These are phyloP conservation scores for Brachypodium distachyon DNA, from an alignment of 202 grass and related monocot genomes.

Conservation along the genomic window DNA sequence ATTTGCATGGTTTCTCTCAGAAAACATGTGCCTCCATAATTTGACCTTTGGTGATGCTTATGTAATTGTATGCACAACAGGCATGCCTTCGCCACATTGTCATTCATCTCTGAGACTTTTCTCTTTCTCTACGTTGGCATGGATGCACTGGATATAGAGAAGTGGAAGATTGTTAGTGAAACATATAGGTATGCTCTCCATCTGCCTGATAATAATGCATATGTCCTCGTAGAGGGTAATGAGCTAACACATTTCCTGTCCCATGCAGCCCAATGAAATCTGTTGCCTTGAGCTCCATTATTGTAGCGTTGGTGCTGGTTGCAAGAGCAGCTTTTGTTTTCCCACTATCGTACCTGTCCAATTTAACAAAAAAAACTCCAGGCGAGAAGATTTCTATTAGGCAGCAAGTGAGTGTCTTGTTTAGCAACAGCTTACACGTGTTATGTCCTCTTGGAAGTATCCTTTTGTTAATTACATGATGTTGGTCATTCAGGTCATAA, in stretches of 20 bases:
- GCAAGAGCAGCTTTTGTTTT: constrained; percentile 93
- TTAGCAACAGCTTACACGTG: neutral
- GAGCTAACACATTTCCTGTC: neutral
- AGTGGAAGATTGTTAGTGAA: constrained; percentile 72
- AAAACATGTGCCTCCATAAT: neutral
- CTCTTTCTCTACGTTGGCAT: constrained; percentile 96
- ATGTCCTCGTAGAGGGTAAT: neutral
- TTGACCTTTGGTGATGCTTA: neutral
- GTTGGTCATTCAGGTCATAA: constrained; percentile 43
- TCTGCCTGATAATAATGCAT: neutral
- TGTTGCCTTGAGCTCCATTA: constrained; percentile 51
- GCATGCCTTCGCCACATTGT: constrained; percentile 84
- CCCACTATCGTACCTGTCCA: constrained; percentile 63
- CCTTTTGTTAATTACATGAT: constrained; percentile 11
- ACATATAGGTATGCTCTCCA: constrained; percentile 31
- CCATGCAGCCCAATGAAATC: constrained; percentile 64
- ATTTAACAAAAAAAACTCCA: constrained; percentile 62
- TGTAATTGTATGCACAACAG: constrained; percentile 25
- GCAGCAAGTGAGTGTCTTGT: constrained; percentile 63
- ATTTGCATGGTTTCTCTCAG: neutral
- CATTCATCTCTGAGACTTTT: constrained; percentile 86
- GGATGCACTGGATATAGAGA: constrained; percentile 97
- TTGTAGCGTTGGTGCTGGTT: constrained; percentile 72
- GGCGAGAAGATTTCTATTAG: constrained; percentile 54
- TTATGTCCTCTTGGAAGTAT: neutral